Conservation (phyloP, 2,329 filamentous ascomycete genomes). For the Fusarium haematococcum region DNA sequence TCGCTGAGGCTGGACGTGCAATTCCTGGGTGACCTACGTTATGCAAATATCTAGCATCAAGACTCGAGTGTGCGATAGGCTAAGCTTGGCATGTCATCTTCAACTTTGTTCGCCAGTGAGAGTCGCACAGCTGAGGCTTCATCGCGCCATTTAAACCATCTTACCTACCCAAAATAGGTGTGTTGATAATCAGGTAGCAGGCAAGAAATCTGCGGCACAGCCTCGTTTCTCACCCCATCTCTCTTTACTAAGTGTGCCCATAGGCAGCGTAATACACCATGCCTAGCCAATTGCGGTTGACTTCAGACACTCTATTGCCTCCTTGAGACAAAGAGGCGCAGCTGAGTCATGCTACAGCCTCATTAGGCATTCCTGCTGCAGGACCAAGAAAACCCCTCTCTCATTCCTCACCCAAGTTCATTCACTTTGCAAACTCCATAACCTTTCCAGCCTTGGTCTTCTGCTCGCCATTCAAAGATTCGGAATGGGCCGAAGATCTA, state of each 20-base stretch:
- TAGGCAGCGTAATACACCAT: neutral
- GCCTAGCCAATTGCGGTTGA: neutral
- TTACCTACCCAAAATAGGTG: neutral
- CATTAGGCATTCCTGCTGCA: neutral
- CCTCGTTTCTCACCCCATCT: neutral
- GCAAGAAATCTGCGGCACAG: neutral
- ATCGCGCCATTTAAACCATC: neutral
- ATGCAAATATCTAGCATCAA: neutral
- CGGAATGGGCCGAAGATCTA: neutral
- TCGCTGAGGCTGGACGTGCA: neutral
- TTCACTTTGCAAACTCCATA: neutral
- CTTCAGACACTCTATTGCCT: neutral
- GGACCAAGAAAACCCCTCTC: neutral
- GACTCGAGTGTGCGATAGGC: neutral
- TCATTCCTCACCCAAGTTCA: neutral
- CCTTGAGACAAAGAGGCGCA: neutral
- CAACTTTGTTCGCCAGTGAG: neutral
- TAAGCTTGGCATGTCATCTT: neutral
- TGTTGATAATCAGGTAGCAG: neutral
- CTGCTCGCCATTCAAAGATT: neutral
- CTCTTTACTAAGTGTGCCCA: neutral
- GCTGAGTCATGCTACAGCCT: neutral
- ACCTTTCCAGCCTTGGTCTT: neutral
- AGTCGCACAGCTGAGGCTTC: neutral
- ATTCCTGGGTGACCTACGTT: neutral